Base-by-base conservation (phyloP, 2,329 filamentous ascomycete species). In the Hymenoscyphus repandus region DNA sequence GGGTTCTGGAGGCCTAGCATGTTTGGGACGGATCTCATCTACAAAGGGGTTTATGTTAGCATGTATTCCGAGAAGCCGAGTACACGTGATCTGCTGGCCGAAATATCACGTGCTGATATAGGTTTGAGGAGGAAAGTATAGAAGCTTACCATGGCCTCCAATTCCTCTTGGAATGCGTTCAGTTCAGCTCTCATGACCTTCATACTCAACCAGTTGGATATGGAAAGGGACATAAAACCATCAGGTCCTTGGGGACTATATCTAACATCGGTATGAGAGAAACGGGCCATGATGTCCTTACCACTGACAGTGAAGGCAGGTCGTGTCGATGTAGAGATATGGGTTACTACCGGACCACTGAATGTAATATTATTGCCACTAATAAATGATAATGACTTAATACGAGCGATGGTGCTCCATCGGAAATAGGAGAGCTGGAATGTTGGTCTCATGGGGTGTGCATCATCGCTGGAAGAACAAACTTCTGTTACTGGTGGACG, bases 151-250 rank as follows among this genome's bases (percentile, higher is more conserved):
- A 54, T 49, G 5, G 34, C 43, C 31, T 58, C 55, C n/a, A 59
- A 38, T 15, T 58, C 55, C 18, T 20, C 48, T 22, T 56, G 52
- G 32, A 55, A 54, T 18, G 52, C 57, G n/a, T 41, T 49, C 30
- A 59, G 32, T 32, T 58, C 53, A 9, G 48, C 49, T 6, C 42
- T 40, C 52, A 54, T 54, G 3, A 58, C 57, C 22, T 52, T 55
- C 30, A 49, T 50, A 33, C 51, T 56, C 7, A 58, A 42, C 57
- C 57, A 59, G 39, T 53, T 55, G 6, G 43, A 46, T 11, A 57
- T 44, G 20, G 40, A 50, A 20, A 55, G 30, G 7, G 49, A 45
- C 54, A 58, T 54, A 37, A 46, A 50, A 6, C 52, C 33, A 39
- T 58, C 50, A 6, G 59, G 59, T 7, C 54, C 54, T 2, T 22